Conservation (phyloP, 1,284 basidiomycete species). For the Sphagnurus paluster region DNA sequence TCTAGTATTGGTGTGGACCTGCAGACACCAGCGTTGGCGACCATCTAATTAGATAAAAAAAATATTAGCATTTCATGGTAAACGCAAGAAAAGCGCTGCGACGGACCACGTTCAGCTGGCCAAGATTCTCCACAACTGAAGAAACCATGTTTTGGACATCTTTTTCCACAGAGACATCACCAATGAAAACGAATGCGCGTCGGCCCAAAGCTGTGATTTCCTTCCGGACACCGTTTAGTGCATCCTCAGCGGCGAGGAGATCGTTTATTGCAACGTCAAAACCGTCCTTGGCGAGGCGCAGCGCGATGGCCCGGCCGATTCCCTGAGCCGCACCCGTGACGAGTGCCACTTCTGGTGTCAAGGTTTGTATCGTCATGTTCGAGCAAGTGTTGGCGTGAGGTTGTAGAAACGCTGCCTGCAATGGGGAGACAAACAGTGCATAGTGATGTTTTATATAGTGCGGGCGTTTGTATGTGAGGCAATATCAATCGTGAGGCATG, state of each 20-base stretch:
- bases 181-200: conserved; percentile 5
- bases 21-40: conserved; percentile 25
- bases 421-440: no score
- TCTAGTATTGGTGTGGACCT: conserved; percentile 17
- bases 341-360: conserved; percentile 6
- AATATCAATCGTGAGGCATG: no score
- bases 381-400: no score
- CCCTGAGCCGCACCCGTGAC: conserved; percentile 7
- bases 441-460: no score
- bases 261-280: conserved; percentile 14
- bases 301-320: conserved; percentile 4
- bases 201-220: conserved; percentile 15
- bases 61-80: no score
- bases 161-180: conserved; percentile 14
- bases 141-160: conserved; percentile 15
- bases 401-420: no score
- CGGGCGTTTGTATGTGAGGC: no score
- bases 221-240: conserved; percentile 2
- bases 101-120: conserved; percentile 24
- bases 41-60: conserved; percentile 16
- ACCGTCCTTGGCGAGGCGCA: conserved; percentile 8
- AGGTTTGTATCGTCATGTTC: no score
- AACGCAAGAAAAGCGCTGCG: neutral
- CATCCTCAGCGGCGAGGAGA: conserved; percentile 4
- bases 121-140: conserved; percentile 22